A percentile compares a stretch with the other conserved stretches of the same genome.
Evolutionary conservation across 345 rosid genomes (phyloP).

Genomic region (rapeseed (Brassica napus)): Da-Ae NC_063445.1:16245001-16245500

Average conservation of each 20-base stretch:
- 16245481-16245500: too few relatives aligned
- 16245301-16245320: not conserved
- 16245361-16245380: too few relatives aligned
- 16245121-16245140: not conserved
- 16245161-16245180: not conserved
- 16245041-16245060: not conserved
- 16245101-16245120: not conserved
- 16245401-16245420: too few relatives aligned
- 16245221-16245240: not conserved
- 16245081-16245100: not conserved
- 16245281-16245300: not conserved
- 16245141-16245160: not conserved
- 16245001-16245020: not conserved
- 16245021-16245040: not conserved
- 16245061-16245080: not conserved
- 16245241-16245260: not conserved
- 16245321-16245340: too few relatives aligned
- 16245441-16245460: too few relatives aligned
- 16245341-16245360: too few relatives aligned
- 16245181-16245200: not conserved
- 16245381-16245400: too few relatives aligned
- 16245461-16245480: too few relatives aligned
- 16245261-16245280: not conserved
- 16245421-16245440: too few relatives aligned
- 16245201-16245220: not conserved